Conservation (phyloP, 768 basidiomycete genomes). For the Tricholoma saponaceum region DNA sequence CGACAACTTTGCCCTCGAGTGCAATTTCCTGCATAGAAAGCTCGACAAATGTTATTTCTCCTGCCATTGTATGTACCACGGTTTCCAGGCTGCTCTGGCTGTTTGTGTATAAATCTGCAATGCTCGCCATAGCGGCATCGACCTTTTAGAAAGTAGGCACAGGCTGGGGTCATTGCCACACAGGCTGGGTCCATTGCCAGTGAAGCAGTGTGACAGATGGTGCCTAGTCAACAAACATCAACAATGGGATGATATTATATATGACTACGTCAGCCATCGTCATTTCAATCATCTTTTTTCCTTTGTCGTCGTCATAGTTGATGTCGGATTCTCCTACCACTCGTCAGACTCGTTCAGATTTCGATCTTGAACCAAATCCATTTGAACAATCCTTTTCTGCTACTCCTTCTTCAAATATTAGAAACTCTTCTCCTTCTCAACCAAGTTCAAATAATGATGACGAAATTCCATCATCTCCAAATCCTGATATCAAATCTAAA, state of each 20-base stretch:
- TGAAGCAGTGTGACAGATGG: too few species aligned
- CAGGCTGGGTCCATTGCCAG: too few species aligned
- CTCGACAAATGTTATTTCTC: background rate
- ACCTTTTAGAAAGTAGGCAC: constrained; percentile 1
- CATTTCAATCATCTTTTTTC: too few species aligned
- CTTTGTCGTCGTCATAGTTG: background rate
- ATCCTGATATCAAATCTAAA: constrained; percentile 27
- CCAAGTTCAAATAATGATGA: constrained; percentile 18
- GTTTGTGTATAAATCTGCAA: constrained; percentile 5
- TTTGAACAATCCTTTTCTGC: constrained; percentile 92
- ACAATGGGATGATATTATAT: too few species aligned
- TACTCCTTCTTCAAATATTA: constrained; percentile 46
- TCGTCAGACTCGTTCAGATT: constrained; percentile 58
- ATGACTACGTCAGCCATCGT: background rate
- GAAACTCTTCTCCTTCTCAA: constrained; percentile 27
- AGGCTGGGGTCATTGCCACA: background rate
- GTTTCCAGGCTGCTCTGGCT: background rate
- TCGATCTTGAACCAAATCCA: constrained; percentile 83
- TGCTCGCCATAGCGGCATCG: background rate
- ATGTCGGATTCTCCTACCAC: constrained; percentile 13
- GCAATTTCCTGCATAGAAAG: background rate
- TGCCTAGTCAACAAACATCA: too few species aligned
- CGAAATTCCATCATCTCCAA: constrained; percentile 19
- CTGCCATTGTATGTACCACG: background rate
- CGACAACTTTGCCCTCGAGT: background rate